Evolutionary conservation across 163 green algal species (phyloP).

Genomic region (Prototheca cutis): DNA sequence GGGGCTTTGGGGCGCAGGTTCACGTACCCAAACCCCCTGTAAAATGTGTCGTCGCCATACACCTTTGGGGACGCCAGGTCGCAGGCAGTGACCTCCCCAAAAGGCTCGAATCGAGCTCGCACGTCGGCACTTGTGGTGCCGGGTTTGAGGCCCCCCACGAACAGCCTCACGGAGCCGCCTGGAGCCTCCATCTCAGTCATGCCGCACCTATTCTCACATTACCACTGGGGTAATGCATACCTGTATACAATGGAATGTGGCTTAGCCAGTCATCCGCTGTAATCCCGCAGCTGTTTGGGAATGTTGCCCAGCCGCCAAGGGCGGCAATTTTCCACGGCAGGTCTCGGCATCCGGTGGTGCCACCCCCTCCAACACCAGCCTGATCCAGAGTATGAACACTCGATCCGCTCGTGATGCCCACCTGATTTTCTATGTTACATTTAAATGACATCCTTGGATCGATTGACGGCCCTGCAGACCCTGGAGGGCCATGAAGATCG

Average conservation of each 20-base stretch:
- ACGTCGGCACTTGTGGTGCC: conserved; percentile 36
- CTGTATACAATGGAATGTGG: background rate
- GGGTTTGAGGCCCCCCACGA: conserved; percentile 43
- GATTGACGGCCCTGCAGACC: conserved; percentile 30
- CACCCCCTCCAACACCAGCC: too few species aligned
- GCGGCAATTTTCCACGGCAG: too few species aligned
- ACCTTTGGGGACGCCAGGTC: conserved; percentile 33
- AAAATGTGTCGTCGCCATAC: conserved; percentile 3
- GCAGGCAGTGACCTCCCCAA: conserved; percentile 39
- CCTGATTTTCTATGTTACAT: too few species aligned
- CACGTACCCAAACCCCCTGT: conserved; percentile 57
- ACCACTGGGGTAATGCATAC: too few species aligned
- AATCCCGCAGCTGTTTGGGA: too few species aligned
- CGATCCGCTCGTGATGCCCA: too few species aligned
- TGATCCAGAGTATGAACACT: too few species aligned
- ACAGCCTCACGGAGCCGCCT: conserved; percentile 32
- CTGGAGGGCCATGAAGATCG: conserved; percentile 52
- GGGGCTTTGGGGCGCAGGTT: conserved; percentile 42
- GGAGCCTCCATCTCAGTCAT: background rate
- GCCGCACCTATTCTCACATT: too few species aligned
- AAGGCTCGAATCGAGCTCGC: conserved; percentile 42
- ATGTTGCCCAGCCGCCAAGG: too few species aligned
- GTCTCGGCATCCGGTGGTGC: too few species aligned
- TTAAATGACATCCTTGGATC: background rate
- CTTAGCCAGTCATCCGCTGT: too few species aligned